Evolutionary conservation across 2,329 filamentous ascomycete species (phyloP), one percentile per base, ranked within the genome.

Genomic region (Peltaster fructicola): DNA sequence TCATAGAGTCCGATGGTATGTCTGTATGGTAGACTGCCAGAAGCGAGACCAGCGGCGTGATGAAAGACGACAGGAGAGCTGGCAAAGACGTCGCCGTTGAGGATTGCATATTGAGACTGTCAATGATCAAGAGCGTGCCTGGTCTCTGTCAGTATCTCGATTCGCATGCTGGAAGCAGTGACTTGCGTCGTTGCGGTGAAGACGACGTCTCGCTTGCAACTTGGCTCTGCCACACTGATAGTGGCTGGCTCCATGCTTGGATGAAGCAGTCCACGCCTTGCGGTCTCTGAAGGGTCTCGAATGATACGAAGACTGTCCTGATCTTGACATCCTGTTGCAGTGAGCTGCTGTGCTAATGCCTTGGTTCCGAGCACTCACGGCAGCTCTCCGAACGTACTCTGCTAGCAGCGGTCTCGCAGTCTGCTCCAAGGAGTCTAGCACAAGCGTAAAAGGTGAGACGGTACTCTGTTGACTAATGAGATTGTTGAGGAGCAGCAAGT

Each of bases 391-490:
- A 26, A 78, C 67, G 50, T 85, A 79, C 50, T 92, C 82, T 10
- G 58, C 54, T 2, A 85, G 35, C 4, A 92, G 53, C 1, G 73
- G 72, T 15, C 59, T 62, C 5, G 72, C 78, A 14, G 73, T 70
- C 52, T 92, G 82, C 53, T 91, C 81, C 15, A 93, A 59, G 16
- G 65, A 79, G 50, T 95, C 85, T 29, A 92, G 61, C 3, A 93
- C 53, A 14, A 95, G 58, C 0, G 84, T 93, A 42, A 95, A 70
- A 3, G 85, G 85, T 23, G 81, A 91, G 8, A 76, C 71, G 19
- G 10, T 20, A 49, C 88, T 77, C 33, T 80, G 67, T 28, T 80
- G 59, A 43, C 73, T 79, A 34, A 92, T 61, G 2, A 92, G 59
- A 44, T 81, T 84, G 34, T 82, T 78, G 27, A 92, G 71, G 3